phyloP scores from a whole-genome alignment of 2,329 filamentous ascomycete genomes.

The Aureobasidium musti region DNA sequence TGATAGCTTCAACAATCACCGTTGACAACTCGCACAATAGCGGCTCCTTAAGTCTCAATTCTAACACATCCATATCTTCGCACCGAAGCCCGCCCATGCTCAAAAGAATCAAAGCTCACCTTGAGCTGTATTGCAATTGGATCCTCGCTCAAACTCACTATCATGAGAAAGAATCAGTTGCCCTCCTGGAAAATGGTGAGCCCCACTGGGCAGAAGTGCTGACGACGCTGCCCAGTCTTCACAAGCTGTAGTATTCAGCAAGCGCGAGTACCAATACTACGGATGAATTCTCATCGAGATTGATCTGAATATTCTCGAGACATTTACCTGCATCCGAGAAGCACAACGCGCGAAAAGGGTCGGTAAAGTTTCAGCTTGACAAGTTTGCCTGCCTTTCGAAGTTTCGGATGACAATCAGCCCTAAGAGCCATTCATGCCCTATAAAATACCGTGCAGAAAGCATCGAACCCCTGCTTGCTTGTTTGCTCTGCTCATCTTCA shows the following conservation, averaged over 20 bases:
- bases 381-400: background rate
- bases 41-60: background rate
- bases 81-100: background rate
- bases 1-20: no score
- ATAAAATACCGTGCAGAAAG: background rate
- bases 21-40: background rate
- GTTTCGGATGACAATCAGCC: slow-evolving; percentile 12
- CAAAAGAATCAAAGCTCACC: background rate
- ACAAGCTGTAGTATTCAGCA: no score
- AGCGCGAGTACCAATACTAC: no score
- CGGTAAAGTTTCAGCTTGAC: slow-evolving; percentile 18
- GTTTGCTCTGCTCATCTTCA: background rate
- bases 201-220: no score
- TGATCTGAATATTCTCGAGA: no score
- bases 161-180: no score
- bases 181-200: no score
- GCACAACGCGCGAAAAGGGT: background rate
- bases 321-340: background rate
- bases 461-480: background rate
- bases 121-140: background rate
- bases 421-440: slow-evolving; percentile 4
- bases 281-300: no score
- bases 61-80: background rate
- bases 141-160: background rate
- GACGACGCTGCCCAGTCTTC: no score